Evolutionary conservation across 257 asterid species (phyloP).

Genomic region (Cordia subcordata): DNA sequence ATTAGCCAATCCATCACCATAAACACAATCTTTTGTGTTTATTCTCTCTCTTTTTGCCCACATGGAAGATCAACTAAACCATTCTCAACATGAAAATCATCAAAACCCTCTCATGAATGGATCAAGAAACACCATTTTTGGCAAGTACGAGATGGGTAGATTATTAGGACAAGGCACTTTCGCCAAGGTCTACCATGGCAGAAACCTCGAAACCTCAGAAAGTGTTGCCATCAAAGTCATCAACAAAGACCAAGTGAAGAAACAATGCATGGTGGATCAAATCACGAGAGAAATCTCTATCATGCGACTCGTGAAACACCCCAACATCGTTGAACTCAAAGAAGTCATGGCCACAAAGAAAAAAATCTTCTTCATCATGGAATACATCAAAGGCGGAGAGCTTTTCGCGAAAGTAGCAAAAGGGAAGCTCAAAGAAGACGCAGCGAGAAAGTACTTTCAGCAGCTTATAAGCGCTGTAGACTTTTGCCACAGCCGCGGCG

Average conservation of each 20-base stretch:
- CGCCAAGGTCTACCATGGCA: slow-evolving; percentile 67
- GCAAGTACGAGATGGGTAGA: slow-evolving; percentile 75
- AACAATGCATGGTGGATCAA: slow-evolving; percentile 56
- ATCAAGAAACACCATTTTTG: slow-evolving; percentile 40
- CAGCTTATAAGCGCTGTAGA: slow-evolving; percentile 77
- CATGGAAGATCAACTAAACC: slow-evolving; percentile 14
- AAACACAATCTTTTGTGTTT: background rate
- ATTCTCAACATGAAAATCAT: slow-evolving; percentile 9
- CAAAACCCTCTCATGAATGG: slow-evolving; percentile 3
- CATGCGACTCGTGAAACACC: slow-evolving; percentile 71
- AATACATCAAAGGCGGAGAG: slow-evolving; percentile 73
- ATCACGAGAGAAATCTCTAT: slow-evolving; percentile 70
- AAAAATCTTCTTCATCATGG: slow-evolving; percentile 72
- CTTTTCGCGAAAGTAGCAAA: slow-evolving; percentile 51
- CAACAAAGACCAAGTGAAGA: slow-evolving; percentile 54
- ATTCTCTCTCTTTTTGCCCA: background rate
- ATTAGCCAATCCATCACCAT: background rate
- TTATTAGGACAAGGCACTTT: slow-evolving; percentile 76
- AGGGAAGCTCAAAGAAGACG: slow-evolving; percentile 52
- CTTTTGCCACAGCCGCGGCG: slow-evolving; percentile 88
- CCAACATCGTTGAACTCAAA: slow-evolving; percentile 66
- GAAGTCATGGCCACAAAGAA: slow-evolving; percentile 83
- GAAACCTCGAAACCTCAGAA: slow-evolving; percentile 48
- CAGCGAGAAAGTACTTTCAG: slow-evolving; percentile 63
- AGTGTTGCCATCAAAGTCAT: slow-evolving; percentile 75